These are phyloP conservation scores for Pichia sp. DNA, from an alignment of 1,139 yeast species.

Conservation along the genomic window DNA sequence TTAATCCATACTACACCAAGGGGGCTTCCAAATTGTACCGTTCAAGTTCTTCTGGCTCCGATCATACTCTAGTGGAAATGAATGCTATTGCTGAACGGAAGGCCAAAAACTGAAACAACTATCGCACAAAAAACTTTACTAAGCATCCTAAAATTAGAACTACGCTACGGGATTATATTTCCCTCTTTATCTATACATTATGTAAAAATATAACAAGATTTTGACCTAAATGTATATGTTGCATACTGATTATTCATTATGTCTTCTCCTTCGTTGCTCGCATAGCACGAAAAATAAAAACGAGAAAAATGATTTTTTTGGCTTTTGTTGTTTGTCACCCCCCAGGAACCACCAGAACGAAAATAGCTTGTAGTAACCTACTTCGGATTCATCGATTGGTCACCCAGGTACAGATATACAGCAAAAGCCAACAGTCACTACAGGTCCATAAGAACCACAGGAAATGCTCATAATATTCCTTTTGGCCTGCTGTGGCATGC, in stretches of 20 bases:
- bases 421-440: background rate
- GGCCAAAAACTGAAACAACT: background rate
- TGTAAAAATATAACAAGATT: background rate
- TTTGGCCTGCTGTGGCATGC: constrained; percentile 24
- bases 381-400: background rate
- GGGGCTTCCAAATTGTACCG: constrained; percentile 30
- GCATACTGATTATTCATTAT: too few relatives aligned
- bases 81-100: background rate
- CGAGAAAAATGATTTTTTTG: background rate
- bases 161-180: background rate
- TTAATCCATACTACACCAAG: constrained; percentile 24
- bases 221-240: background rate
- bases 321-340: background rate
- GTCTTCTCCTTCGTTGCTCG: background rate
- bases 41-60: constrained; percentile 17
- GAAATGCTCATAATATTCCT: constrained; percentile 25
- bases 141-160: background rate
- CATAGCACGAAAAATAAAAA: background rate
- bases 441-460: too few relatives aligned
- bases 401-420: background rate
- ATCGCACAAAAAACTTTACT: constrained; percentile 13
- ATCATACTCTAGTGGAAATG: constrained; percentile 11
- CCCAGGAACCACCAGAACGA: too few relatives aligned
- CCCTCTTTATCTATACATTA: background rate
- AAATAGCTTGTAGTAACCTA: too few relatives aligned